A percentile compares a stretch with the other conserved stretches of the same genome.
These are phyloP conservation scores for Amesomyces nigricolor DNA, from an alignment of 2,329 filamentous ascomycete genomes.

Conservation along the genomic window DNA sequence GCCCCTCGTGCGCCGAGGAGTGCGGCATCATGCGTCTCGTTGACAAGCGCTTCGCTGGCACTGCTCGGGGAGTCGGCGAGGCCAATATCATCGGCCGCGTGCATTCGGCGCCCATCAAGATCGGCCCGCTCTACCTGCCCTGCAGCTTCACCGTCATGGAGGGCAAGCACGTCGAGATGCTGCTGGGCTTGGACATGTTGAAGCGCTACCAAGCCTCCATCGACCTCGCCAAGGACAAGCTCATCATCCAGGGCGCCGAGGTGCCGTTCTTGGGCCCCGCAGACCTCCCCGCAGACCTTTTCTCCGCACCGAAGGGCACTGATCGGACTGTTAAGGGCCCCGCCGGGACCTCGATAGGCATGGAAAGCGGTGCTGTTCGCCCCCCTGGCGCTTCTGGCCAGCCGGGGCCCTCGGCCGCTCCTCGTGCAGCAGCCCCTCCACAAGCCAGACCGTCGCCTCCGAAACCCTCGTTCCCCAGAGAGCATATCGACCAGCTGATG, in stretches of 20 bases:
- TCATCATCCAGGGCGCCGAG: slow-evolving; percentile 83
- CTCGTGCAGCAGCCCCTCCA: slow-evolving; percentile 27
- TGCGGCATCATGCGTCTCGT: slow-evolving; percentile 97
- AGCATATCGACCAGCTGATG: slow-evolving; percentile 69
- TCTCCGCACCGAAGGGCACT: slow-evolving; percentile 53
- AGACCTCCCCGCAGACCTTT: slow-evolving; percentile 75
- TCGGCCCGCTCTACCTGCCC: slow-evolving; percentile 78
- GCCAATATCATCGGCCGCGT: slow-evolving; percentile 92
- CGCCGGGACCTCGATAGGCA: slow-evolving; percentile 82
- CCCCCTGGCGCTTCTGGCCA: slow-evolving; percentile 24
- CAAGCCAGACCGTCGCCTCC: slow-evolving; percentile 25
- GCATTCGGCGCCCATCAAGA: slow-evolving; percentile 90
- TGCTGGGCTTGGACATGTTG: slow-evolving; percentile 93
- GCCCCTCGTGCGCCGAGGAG: slow-evolving; percentile 79
- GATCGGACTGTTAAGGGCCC: slow-evolving; percentile 76
- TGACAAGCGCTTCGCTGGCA: slow-evolving; percentile 84
- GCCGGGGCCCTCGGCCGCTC: slow-evolving; percentile 24
- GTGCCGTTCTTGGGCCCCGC: slow-evolving; percentile 87
- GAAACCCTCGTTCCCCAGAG: slow-evolving; percentile 45
- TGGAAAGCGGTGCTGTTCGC: slow-evolving; percentile 68
- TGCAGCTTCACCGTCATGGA: slow-evolving; percentile 99
- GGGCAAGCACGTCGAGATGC: slow-evolving; percentile 88
- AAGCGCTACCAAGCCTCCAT: slow-evolving; percentile 92
- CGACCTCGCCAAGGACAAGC: slow-evolving; percentile 75
- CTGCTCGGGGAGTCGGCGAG: slow-evolving; percentile 89